Evolutionary conservation across 176 grass and related monocot species (phyloP).

Genomic region (Oryza punctata): DNA sequence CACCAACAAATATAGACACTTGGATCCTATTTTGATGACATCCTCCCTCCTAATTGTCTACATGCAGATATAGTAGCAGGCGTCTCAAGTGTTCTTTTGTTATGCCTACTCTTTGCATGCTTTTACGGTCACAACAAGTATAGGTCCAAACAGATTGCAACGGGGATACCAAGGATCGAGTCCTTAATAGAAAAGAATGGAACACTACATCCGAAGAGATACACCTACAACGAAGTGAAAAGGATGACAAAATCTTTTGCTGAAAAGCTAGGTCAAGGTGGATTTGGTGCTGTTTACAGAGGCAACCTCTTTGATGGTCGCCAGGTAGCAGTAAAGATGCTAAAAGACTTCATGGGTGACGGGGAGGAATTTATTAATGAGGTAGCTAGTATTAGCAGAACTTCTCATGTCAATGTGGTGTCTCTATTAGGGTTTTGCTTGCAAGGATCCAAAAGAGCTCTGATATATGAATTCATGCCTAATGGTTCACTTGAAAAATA

Average conservation of each 20-base stretch:
- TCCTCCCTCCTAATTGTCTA: neutral
- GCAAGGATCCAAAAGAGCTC: slow-evolving; percentile 47
- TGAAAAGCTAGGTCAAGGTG: slow-evolving; percentile 55
- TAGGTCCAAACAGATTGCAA: neutral
- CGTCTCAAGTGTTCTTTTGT: neutral
- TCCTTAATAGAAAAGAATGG: slow-evolving; percentile 40
- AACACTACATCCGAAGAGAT: slow-evolving; percentile 33
- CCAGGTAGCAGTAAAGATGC: slow-evolving; percentile 42
- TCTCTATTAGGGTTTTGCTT: slow-evolving; percentile 50
- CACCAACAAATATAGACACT: neutral
- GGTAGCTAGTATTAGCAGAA: slow-evolving; percentile 48
- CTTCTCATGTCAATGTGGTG: slow-evolving; percentile 53
- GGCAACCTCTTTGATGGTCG: slow-evolving; percentile 3
- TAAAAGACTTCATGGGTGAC: slow-evolving; percentile 35
- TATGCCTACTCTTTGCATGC: slow-evolving; percentile 3
- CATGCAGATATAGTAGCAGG: slow-evolving; percentile 10
- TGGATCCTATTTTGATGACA: neutral
- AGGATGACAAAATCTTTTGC: slow-evolving; percentile 46
- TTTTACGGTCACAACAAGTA: neutral
- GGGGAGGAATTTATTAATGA: slow-evolving; percentile 57
- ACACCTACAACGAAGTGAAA: slow-evolving; percentile 46
- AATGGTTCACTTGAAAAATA: slow-evolving; percentile 51
- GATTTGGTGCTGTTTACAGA: slow-evolving; percentile 53
- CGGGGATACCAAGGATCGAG: slow-evolving; percentile 1
- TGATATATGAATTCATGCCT: slow-evolving; percentile 56